phyloP scores from a whole-genome alignment of 2,329 filamentous ascomycete genomes.

The Trichoderma sp. region DNA sequence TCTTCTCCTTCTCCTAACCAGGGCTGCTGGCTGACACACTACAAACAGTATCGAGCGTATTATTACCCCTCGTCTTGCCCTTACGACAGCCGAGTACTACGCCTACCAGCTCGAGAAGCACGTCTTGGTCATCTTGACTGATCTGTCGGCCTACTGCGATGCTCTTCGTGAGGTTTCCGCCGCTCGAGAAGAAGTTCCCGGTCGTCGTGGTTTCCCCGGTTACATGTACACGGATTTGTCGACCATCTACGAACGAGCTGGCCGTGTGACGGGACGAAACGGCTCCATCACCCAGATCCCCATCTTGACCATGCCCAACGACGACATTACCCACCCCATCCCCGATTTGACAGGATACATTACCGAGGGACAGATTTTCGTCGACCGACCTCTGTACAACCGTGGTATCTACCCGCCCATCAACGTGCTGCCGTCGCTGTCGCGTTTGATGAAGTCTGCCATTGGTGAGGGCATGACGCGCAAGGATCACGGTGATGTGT shows the following conservation, averaged over 20 bases:
- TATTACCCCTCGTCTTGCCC: slow-evolving; percentile 95
- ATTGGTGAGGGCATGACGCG: slow-evolving; percentile 97
- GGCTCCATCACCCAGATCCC: slow-evolving; percentile 99
- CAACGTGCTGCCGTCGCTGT: slow-evolving; percentile 96
- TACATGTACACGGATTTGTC: slow-evolving; percentile 99
- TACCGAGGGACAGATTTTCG: slow-evolving; percentile 97
- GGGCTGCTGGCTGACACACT: slow-evolving; percentile 21
- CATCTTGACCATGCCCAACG: slow-evolving; percentile 99
- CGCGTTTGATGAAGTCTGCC: slow-evolving; percentile 99
- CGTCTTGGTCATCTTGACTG: slow-evolving; percentile 96
- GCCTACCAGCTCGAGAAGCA: slow-evolving; percentile 99
- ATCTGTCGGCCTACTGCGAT: slow-evolving; percentile 97
- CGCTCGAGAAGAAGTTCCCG: slow-evolving; percentile 96
- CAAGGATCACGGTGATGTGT: slow-evolving; percentile 96
- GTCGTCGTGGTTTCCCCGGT: slow-evolving; percentile 98
- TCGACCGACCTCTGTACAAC: slow-evolving; percentile 91
- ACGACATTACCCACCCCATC: slow-evolving; percentile 98
- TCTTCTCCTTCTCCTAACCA: neutral
- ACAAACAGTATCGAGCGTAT: slow-evolving; percentile 87
- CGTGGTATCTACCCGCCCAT: slow-evolving; percentile 98
- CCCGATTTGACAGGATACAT: slow-evolving; percentile 99
- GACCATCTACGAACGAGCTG: slow-evolving; percentile 98
- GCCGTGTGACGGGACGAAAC: slow-evolving; percentile 93
- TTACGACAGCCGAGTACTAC: slow-evolving; percentile 99
- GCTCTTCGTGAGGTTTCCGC: slow-evolving; percentile 98